phyloP scores from a whole-genome alignment of 1,284 basidiomycete species.

The Fomitopsis betulina region DNA sequence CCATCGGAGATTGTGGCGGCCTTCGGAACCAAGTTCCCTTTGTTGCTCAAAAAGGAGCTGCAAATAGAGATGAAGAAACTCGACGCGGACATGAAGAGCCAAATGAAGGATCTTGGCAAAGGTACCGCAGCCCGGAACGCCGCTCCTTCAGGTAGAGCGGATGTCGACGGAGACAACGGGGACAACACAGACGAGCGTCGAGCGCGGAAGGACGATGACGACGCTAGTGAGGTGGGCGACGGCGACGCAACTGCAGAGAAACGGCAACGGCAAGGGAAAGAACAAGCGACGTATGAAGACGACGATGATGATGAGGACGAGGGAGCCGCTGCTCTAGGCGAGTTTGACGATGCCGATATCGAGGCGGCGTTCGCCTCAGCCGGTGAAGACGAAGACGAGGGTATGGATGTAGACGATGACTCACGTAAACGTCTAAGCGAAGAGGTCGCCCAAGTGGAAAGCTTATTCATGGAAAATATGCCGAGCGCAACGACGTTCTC shows the following conservation, averaged over 20 bases:
- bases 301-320: conserved; percentile 53
- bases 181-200: conserved; percentile 67
- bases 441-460: conserved; percentile 41
- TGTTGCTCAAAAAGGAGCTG: conserved; percentile 86
- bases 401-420: conserved; percentile 18
- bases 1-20: conserved; percentile 71
- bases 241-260: conserved; percentile 34
- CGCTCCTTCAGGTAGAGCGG: conserved; percentile 37
- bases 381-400: conserved; percentile 21
- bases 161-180: conserved; percentile 43
- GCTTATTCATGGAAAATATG: conserved; percentile 50
- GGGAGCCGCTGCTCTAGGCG: conserved; percentile 39
- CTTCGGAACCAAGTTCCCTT: conserved; percentile 78
- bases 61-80: conserved; percentile 84
- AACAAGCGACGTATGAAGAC: conserved; percentile 53
- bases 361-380: conserved; percentile 64
- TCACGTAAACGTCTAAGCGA: conserved; percentile 32
- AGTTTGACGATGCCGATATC: conserved; percentile 58
- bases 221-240: conserved; percentile 30
- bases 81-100: conserved; percentile 76
- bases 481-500: conserved; percentile 65
- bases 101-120: conserved; percentile 81
- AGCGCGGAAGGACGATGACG: conserved; percentile 40
- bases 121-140: conserved; percentile 56
- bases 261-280: conserved; percentile 41